Percentiles rank a stretch among this genome's conserved stretches.
These are phyloP conservation scores for Diaporthe vexans DNA, from an alignment of 2,329 filamentous ascomycete genomes.

Conservation along the genomic window DNA sequence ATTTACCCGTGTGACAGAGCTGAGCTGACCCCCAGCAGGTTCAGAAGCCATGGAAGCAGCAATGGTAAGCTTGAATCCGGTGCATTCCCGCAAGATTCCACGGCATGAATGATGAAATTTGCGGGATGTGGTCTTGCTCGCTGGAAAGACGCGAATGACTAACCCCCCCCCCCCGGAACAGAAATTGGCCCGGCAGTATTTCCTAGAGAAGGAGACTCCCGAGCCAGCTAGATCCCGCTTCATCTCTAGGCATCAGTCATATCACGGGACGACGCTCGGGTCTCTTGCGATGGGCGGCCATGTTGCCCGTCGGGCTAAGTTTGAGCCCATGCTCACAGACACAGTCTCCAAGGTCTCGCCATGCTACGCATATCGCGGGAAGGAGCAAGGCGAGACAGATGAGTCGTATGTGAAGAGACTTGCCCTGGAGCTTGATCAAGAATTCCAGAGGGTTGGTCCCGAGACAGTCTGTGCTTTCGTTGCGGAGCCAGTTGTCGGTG, in stretches of 20 bases:
- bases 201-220: constrained; percentile 67
- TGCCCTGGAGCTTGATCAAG: constrained; percentile 74
- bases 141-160: background rate
- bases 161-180: background rate
- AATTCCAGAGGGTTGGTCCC: constrained; percentile 75
- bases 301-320: constrained; percentile 70
- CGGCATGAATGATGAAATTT: background rate
- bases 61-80: constrained; percentile 48
- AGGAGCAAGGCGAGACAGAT: constrained; percentile 64
- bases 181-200: constrained; percentile 76
- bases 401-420: constrained; percentile 72
- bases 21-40: constrained; percentile 53
- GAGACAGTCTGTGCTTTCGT: constrained; percentile 79
- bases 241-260: constrained; percentile 77
- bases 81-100: background rate
- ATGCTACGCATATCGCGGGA: constrained; percentile 75
- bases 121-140: background rate
- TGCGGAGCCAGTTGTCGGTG: constrained; percentile 80
- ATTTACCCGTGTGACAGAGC: constrained; percentile 61
- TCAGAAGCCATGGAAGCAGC: constrained; percentile 77
- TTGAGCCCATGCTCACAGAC: constrained; percentile 70
- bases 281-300: constrained; percentile 76
- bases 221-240: constrained; percentile 72
- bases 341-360: constrained; percentile 74
- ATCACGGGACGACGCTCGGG: constrained; percentile 80